Evolutionary conservation across 768 basidiomycete genomes (phyloP).

Genomic region (Psilocybe azurescens): DNA sequence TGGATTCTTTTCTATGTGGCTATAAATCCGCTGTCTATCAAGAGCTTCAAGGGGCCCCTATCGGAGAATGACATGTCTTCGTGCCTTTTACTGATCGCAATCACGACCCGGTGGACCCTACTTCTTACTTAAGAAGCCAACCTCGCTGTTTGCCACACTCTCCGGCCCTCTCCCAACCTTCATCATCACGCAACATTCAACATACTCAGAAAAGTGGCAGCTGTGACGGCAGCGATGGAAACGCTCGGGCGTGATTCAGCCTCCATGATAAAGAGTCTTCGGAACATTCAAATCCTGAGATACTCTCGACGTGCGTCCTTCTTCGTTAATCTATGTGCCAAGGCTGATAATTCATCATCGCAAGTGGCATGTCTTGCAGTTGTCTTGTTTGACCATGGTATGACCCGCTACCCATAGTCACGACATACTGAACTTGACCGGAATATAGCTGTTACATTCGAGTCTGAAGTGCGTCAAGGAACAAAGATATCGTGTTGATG

Average conservation of each 20-base stretch:
- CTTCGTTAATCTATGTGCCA: not conserved
- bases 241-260: not conserved
- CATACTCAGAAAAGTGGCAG: not conserved
- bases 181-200: not conserved
- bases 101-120: too few relatives aligned
- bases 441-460: not conserved
- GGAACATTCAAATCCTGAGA: not conserved
- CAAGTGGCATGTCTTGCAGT: slow-evolving; percentile 1
- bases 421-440: not conserved
- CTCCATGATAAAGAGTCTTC: not conserved
- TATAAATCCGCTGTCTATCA: too few relatives aligned
- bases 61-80: too few relatives aligned
- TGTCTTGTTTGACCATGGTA: not conserved
- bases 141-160: not conserved
- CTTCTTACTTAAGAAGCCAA: not conserved
- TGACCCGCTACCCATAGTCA: not conserved
- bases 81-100: too few relatives aligned
- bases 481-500: not conserved
- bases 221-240: not conserved
- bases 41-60: too few relatives aligned
- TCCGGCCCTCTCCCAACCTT: not conserved
- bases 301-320: not conserved
- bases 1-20: too few relatives aligned
- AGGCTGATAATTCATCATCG: not conserved
- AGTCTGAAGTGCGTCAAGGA: not conserved